Base-by-base conservation (phyloP, 345 rosid genomes). In the Rhizophora mangle region DNA sequence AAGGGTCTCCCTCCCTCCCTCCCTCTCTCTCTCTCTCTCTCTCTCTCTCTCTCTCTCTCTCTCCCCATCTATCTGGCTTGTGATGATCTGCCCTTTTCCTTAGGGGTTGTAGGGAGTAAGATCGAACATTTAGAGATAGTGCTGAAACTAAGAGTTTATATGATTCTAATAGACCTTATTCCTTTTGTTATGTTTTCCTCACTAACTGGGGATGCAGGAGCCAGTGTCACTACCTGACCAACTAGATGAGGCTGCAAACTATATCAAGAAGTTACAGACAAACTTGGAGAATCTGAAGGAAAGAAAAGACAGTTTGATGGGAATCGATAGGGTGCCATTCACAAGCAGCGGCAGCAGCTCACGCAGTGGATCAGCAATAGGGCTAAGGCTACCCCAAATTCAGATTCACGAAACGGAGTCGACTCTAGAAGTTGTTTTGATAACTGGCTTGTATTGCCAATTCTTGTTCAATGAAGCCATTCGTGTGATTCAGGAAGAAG, bases 211-310 rank as follows among this genome's bases (percentile, higher is more conserved):
- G 49, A 52, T 71, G 72, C 71, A 87, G 91, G 83, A 83, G 24
- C 3, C 78, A 3, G 26, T 65, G 53, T 74, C 91, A 4, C 6
- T 89, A 69, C 81, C 92, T 6, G 92, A 89, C 71, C 90, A 82
- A 55, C 73, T 89, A 15, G 85, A 74, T 1, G 83, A 80, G 53
- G 92, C 96, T 0, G 71, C 81, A 36, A 87, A 72, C 3, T 87
- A 85, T 82, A 85, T 89, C 63, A 87, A 87, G 67, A 80, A 49
- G 82, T 49, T 87, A 69, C 87, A 85, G 76, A 67, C 46, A 8
- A 84, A 79, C 39, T 43, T 89, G 81, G 92, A 84, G 74, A 82
- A 37, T 71, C 39, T 87, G 86, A 87, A 68, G 73, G 85, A 84
- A 65, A 84, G 31, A 63, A 89, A 84, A 74, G 76, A 82, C 13